Percentiles rank a stretch among this genome's conserved stretches.
Conservation (phyloP, 1,139 yeast species). For the Lodderomyces theae region DNA sequence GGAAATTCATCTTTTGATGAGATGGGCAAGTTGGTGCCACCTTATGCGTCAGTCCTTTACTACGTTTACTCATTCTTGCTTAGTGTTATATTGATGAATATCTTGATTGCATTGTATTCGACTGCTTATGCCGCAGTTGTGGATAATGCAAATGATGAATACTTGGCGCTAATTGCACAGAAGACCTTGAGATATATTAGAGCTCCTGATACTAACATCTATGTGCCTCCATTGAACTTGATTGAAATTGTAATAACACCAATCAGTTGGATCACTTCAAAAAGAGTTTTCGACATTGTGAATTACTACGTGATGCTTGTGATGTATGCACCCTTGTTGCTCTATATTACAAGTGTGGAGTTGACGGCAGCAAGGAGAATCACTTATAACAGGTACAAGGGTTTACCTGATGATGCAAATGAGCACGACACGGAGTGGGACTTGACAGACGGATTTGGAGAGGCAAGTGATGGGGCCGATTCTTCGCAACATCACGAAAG, state of each 20-base stretch:
- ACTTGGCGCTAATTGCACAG: constrained; percentile 79
- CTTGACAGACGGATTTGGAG: constrained; percentile 68
- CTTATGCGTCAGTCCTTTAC: constrained; percentile 76
- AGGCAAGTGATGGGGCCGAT: constrained; percentile 18
- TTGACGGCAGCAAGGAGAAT: constrained; percentile 65
- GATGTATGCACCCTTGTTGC: constrained; percentile 65
- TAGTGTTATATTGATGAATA: constrained; percentile 70
- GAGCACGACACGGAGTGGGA: constrained; percentile 82
- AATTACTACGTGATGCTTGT: constrained; percentile 58
- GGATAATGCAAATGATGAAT: constrained; percentile 70
- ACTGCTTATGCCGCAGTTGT: constrained; percentile 81
- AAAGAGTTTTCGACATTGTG: constrained; percentile 29
- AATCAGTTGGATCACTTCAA: constrained; percentile 27
- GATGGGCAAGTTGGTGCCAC: constrained; percentile 72
- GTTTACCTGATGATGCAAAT: constrained; percentile 76
- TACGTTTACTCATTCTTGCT: constrained; percentile 76
- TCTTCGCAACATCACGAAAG: constrained; percentile 17
- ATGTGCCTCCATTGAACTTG: constrained; percentile 81
- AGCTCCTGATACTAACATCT: constrained; percentile 85
- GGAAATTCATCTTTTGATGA: constrained; percentile 73
- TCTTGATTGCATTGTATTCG: constrained; percentile 79
- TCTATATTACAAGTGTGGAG: constrained; percentile 62
- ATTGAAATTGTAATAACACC: constrained; percentile 55
- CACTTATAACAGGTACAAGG: constrained; percentile 64
- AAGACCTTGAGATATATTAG: constrained; percentile 80